These are phyloP conservation scores for Salix udensis DNA, from an alignment of 345 rosid genomes.

Conservation along the genomic window DNA sequence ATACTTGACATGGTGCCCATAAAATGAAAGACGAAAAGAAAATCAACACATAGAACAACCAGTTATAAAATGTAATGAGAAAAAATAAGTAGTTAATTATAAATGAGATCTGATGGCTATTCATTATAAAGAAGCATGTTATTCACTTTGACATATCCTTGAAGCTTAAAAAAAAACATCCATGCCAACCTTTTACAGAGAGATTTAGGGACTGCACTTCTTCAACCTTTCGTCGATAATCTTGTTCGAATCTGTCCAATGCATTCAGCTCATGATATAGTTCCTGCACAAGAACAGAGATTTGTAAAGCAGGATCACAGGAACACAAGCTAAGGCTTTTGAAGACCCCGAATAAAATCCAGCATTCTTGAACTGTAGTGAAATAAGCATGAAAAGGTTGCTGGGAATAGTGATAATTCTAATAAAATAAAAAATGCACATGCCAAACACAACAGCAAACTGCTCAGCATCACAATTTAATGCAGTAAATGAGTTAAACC, in stretches of 20 bases:
- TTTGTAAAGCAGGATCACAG: not conserved
- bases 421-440: not conserved
- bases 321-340: not conserved
- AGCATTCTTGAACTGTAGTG: not conserved
- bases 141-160: not conserved
- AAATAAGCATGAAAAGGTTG: not conserved
- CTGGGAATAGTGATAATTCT: not conserved
- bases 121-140: not conserved
- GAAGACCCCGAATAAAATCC: not conserved
- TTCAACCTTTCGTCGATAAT: slow-evolving; percentile 46
- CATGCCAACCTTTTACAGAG: slow-evolving; percentile 45
- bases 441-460: not conserved
- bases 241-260: slow-evolving; percentile 66
- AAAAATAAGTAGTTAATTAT: not conserved
- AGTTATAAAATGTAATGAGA: not conserved
- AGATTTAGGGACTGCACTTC: slow-evolving; percentile 55
- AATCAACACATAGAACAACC: slow-evolving; percentile 1
- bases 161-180: not conserved
- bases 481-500: not conserved
- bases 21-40: not conserved
- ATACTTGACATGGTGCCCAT: not conserved
- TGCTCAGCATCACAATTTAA: not conserved
- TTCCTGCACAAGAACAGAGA: slow-evolving; percentile 42
- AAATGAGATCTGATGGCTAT: not conserved
- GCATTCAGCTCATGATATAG: slow-evolving; percentile 64